These are phyloP conservation scores for Myxozyma udenii DNA, from an alignment of 805 yeast species.

Conservation along the genomic window DNA sequence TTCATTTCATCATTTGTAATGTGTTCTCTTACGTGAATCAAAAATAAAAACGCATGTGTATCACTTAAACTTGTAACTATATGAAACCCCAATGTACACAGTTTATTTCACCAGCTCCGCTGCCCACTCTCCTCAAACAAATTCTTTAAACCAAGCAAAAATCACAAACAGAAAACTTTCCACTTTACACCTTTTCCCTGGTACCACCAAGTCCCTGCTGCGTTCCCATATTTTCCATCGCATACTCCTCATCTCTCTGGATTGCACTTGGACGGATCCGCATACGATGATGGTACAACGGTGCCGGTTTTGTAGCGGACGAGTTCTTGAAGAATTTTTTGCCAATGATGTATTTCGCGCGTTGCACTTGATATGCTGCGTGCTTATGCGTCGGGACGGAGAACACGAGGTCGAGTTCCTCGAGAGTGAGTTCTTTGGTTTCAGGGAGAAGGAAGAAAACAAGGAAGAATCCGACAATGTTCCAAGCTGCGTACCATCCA, in stretches of 20 bases:
- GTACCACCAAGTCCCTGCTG: too few species aligned
- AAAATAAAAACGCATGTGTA: too few species aligned
- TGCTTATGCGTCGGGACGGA: constrained; percentile 22
- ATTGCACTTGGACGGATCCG: not conserved
- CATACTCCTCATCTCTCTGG: constrained; percentile 6
- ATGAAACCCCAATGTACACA: too few species aligned
- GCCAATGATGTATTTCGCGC: constrained; percentile 46
- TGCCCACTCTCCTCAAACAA: too few species aligned
- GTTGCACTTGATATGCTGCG: constrained; percentile 16
- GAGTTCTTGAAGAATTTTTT: constrained; percentile 1
- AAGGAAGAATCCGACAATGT: constrained; percentile 65
- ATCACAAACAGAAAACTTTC: too few species aligned
- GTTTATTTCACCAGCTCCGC: too few species aligned
- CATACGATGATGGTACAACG: not conserved
- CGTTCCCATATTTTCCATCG: too few species aligned
- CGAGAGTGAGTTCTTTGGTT: constrained; percentile 59
- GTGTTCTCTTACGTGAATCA: too few species aligned
- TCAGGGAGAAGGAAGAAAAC: constrained; percentile 55
- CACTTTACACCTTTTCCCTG: too few species aligned
- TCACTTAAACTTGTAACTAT: too few species aligned
- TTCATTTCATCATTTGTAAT: not conserved
- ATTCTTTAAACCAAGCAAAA: too few species aligned
- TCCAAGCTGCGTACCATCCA: constrained; percentile 87
- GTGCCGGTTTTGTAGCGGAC: not conserved
- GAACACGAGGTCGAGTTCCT: constrained; percentile 48